Percentiles rank a stretch among this genome's conserved stretches.
These are phyloP conservation scores for Phyllosticta citribraziliensis DNA, from an alignment of 2,329 filamentous ascomycete species.

Conservation along the genomic window DNA sequence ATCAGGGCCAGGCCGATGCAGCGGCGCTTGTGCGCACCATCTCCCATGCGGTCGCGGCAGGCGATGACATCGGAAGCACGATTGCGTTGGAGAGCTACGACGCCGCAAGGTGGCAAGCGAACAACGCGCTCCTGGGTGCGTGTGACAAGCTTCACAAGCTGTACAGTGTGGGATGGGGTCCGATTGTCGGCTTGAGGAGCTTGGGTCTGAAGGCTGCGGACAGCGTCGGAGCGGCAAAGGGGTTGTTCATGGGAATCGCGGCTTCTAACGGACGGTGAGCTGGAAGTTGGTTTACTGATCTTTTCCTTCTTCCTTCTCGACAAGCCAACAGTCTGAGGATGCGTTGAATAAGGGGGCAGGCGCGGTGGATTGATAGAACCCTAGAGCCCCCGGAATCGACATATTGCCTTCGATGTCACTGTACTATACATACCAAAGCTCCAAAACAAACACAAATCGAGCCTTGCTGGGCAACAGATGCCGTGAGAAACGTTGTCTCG, in stretches of 20 bases:
- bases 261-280: conserved; percentile 26
- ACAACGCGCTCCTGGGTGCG: conserved; percentile 66
- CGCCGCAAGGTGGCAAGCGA: conserved; percentile 69
- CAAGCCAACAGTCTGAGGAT: no score
- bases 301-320: background rate
- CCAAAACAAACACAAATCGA: no score
- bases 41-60: conserved; percentile 65
- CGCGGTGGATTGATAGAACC: no score
- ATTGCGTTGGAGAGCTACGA: conserved; percentile 76
- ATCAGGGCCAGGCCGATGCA: conserved; percentile 85
- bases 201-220: conserved; percentile 70
- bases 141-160: conserved; percentile 89
- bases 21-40: conserved; percentile 68
- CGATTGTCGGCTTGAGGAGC: conserved; percentile 69
- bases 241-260: conserved; percentile 69
- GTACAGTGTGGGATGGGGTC: conserved; percentile 71
- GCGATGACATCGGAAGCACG: conserved; percentile 74
- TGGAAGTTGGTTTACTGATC: background rate
- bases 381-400: no score
- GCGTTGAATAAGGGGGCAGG: no score
- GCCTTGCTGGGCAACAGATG: no score
- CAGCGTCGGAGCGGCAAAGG: conserved; percentile 64
- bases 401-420: no score
- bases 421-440: no score
- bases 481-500: no score